phyloP scores from a whole-genome alignment of 768 basidiomycete genomes.

The Fomitopsis pulvina region DNA sequence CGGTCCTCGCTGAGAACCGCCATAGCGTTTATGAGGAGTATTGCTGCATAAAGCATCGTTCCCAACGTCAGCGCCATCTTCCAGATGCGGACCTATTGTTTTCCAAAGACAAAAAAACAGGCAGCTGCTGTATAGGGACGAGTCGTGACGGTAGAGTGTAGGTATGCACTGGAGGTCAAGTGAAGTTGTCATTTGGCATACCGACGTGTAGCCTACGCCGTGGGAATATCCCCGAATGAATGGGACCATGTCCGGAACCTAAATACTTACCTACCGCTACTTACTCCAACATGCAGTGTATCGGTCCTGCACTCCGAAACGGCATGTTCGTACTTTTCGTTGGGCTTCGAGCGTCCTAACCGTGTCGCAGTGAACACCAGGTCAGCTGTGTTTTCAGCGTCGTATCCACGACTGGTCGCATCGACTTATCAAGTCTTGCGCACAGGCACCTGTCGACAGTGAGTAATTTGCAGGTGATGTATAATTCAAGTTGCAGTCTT shows the following conservation, averaged over 20 bases:
- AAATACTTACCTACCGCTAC: too few relatives aligned
- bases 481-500: neutral
- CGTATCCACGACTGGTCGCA: constrained; percentile 11
- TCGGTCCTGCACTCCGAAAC: constrained; percentile 12
- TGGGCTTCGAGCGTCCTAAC: too few relatives aligned
- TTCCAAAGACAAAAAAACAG: neutral
- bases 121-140: neutral
- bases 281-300: constrained; percentile 15
- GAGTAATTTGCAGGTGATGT: constrained; percentile 17
- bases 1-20: constrained; percentile 95
- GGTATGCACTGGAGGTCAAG: too few relatives aligned
- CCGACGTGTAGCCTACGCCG: too few relatives aligned
- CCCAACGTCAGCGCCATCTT: constrained; percentile 53
- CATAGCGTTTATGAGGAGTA: constrained; percentile 90
- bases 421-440: constrained; percentile 19
- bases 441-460: constrained; percentile 40
- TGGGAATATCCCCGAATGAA: too few relatives aligned
- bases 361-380: constrained; percentile 1
- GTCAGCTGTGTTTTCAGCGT: constrained; percentile 1
- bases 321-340: constrained; percentile 5
- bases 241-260: too few relatives aligned
- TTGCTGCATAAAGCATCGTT: constrained; percentile 73
- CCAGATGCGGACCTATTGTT: constrained; percentile 14
- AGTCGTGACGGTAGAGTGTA: too few relatives aligned
- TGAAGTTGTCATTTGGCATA: too few relatives aligned